These are phyloP conservation scores for Phellopilus nigrolimitatus DNA, from an alignment of 1,284 basidiomycete genomes.

Conservation along the genomic window DNA sequence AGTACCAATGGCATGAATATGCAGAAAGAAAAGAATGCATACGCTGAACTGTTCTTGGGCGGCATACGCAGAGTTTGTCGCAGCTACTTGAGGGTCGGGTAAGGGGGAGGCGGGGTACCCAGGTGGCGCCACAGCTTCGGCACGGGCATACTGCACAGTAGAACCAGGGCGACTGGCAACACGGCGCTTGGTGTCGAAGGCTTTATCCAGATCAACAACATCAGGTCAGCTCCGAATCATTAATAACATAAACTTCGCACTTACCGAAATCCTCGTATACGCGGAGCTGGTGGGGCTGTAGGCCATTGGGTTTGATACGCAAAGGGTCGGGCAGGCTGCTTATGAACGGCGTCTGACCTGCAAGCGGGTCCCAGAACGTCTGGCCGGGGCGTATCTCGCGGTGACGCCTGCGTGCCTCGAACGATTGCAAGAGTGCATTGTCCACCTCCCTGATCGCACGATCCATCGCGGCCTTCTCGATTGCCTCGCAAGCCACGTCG, in stretches of 20 bases:
- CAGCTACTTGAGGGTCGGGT: slow-evolving; percentile 21
- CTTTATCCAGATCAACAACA: too few relatives aligned
- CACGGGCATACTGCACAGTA: slow-evolving; percentile 48
- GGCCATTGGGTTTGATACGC: slow-evolving; percentile 79
- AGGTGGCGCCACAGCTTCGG: slow-evolving; percentile 38
- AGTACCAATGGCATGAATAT: slow-evolving; percentile 15
- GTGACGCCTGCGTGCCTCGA: slow-evolving; percentile 83
- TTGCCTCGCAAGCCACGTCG: slow-evolving; percentile 89
- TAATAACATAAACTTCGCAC: too few relatives aligned
- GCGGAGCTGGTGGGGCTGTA: slow-evolving; percentile 77
- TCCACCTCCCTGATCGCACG: slow-evolving; percentile 94
- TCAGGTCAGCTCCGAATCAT: neutral
- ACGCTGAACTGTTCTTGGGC: slow-evolving; percentile 76
- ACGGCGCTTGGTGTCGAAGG: slow-evolving; percentile 49
- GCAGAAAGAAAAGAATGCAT: slow-evolving; percentile 29
- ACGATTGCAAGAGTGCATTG: slow-evolving; percentile 80
- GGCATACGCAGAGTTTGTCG: slow-evolving; percentile 45
- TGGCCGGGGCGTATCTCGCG: slow-evolving; percentile 73
- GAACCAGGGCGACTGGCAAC: slow-evolving; percentile 61
- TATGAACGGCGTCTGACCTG: slow-evolving; percentile 71
- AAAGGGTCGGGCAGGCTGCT: slow-evolving; percentile 85
- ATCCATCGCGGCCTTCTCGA: slow-evolving; percentile 98
- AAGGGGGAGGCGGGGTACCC: slow-evolving; percentile 48
- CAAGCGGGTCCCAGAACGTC: slow-evolving; percentile 83
- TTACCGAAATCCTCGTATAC: slow-evolving; percentile 96